Percentiles rank a stretch among this genome's conserved stretches.
Conservation (phyloP, 2,329 filamentous ascomycete species). For the Hysterium pulicare region DNA sequence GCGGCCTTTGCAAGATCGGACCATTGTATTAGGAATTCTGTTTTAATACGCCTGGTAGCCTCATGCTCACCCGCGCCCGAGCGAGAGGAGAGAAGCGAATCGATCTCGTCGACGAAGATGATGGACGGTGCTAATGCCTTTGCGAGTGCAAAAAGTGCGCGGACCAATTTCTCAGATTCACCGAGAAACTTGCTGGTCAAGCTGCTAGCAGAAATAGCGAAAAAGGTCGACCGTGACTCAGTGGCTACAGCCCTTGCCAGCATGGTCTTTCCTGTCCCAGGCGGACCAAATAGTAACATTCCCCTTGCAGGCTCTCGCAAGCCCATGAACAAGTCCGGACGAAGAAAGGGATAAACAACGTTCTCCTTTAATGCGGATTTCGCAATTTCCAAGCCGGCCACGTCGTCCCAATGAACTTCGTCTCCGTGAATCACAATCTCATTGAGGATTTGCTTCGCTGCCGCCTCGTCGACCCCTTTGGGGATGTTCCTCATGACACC, state of each 20-base stretch:
- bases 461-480: slow-evolving; percentile 73
- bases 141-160: slow-evolving; percentile 85
- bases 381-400: slow-evolving; percentile 84
- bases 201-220: slow-evolving; percentile 92
- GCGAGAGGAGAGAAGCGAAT: slow-evolving; percentile 82
- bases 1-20: slow-evolving; percentile 89
- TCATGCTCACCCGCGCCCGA: slow-evolving; percentile 86
- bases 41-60: slow-evolving; percentile 90
- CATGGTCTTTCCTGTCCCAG: slow-evolving; percentile 99
- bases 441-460: slow-evolving; percentile 89
- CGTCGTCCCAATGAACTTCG: slow-evolving; percentile 90
- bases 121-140: slow-evolving; percentile 88
- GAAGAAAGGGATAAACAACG: slow-evolving; percentile 93
- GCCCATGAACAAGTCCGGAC: slow-evolving; percentile 93
- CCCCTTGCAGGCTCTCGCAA: slow-evolving; percentile 89
- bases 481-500: slow-evolving; percentile 72
- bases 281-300: slow-evolving; percentile 94
- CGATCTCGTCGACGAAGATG: slow-evolving; percentile 98
- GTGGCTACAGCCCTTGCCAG: slow-evolving; percentile 90
- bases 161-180: slow-evolving; percentile 93
- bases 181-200: slow-evolving; percentile 94
- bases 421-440: slow-evolving; percentile 94
- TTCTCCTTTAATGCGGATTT: slow-evolving; percentile 92
- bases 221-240: slow-evolving; percentile 91
- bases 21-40: slow-evolving; percentile 97